Conservation (phyloP, 495 filamentous ascomycete species). For the Penicillium canescens region DNA sequence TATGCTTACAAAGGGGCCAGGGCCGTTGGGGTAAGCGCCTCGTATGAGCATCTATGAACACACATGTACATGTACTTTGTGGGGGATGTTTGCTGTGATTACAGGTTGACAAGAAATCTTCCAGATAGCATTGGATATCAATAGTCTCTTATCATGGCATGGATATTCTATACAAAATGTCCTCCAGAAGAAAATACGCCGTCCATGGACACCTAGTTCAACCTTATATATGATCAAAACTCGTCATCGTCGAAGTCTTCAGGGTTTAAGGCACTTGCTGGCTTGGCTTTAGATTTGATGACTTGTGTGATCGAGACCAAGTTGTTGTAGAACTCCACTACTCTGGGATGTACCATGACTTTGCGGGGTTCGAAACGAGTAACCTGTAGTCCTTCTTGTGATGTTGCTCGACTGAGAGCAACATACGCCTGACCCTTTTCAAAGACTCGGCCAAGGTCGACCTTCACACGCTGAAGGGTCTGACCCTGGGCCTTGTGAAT, state of each 20-base stretch:
- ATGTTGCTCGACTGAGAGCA: conserved; percentile 73
- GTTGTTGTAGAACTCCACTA: conserved; percentile 79
- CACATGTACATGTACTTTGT: too few species aligned
- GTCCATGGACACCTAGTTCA: not conserved
- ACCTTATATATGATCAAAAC: conserved; percentile 11
- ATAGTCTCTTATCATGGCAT: not conserved
- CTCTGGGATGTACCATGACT: conserved; percentile 91
- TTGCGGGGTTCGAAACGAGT: conserved; percentile 84
- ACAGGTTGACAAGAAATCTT: not conserved
- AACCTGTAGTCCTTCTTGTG: conserved; percentile 85
- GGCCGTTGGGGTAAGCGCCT: too few species aligned
- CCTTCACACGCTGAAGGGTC: conserved; percentile 91
- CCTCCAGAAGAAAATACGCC: too few species aligned
- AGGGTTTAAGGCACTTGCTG: conserved; percentile 3
- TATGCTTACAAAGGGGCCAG: too few species aligned
- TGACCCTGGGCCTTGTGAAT: conserved; percentile 99
- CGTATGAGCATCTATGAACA: too few species aligned
- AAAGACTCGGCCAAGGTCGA: conserved; percentile 88
- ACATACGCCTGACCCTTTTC: conserved; percentile 81
- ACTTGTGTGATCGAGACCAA: conserved; percentile 57
- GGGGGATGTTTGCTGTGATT: too few species aligned
- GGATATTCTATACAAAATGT: too few species aligned
- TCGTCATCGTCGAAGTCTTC: conserved; percentile 41
- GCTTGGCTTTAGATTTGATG: conserved; percentile 33
- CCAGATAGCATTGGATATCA: not conserved